Evolutionary conservation across 2,329 filamentous ascomycete genomes (phyloP).

Genomic region (Aspergillus brunneoviolaceus): DNA sequence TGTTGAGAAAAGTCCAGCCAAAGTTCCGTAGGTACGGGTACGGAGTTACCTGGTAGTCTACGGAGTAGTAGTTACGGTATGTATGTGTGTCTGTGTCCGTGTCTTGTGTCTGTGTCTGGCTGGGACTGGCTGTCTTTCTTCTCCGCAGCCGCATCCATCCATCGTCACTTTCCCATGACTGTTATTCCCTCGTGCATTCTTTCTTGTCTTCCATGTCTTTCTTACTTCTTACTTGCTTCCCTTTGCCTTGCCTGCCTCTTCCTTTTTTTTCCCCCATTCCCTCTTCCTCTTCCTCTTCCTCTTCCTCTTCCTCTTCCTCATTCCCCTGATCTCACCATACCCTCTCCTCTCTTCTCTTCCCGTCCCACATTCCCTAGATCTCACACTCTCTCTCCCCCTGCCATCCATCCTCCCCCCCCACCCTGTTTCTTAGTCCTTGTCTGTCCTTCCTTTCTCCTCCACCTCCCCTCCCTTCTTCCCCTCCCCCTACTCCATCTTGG

Average conservation of each 20-base stretch:
- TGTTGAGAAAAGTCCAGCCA: neutral
- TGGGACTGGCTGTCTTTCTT: slow-evolving; percentile 7
- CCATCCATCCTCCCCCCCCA: neutral
- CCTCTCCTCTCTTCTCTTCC: slow-evolving; percentile 10
- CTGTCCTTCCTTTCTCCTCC: neutral
- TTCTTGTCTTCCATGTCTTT: slow-evolving; percentile 7
- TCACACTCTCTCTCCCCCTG: slow-evolving; percentile 1
- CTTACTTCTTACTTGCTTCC: neutral
- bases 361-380: slow-evolving; percentile 6
- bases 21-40: slow-evolving; percentile 6
- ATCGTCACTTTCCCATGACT: slow-evolving; percentile 10
- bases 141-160: slow-evolving; percentile 25
- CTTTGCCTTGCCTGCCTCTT: neutral
- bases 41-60: too few species aligned
- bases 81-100: too few species aligned
- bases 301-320: neutral
- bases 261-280: neutral
- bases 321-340: slow-evolving; percentile 6
- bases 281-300: neutral
- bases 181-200: neutral
- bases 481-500: neutral
- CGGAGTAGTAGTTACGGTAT: too few species aligned
- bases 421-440: neutral
- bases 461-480: neutral
- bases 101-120: too few species aligned